A percentile compares a stretch with the other conserved stretches of the same genome.
These are phyloP conservation scores for Claviceps sp. DNA, from an alignment of 2,329 filamentous ascomycete genomes.

Conservation along the genomic window DNA sequence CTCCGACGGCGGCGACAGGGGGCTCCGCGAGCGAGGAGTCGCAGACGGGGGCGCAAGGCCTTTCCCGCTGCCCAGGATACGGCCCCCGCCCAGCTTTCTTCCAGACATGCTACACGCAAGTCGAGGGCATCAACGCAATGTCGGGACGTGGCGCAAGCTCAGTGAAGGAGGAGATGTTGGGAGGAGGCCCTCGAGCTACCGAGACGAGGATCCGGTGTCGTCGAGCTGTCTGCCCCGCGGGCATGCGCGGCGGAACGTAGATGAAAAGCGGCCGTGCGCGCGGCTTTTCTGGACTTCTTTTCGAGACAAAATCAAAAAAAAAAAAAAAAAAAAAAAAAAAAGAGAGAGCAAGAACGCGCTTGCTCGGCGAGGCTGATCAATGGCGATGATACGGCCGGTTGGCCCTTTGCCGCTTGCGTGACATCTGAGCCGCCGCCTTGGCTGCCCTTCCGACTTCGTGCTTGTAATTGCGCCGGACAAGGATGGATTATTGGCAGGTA, in stretches of 20 bases:
- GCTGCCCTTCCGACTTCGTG: neutral
- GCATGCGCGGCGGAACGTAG: conserved; percentile 3
- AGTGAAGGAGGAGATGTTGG: neutral
- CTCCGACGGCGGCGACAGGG: conserved; percentile 40
- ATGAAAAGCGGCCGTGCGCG: neutral
- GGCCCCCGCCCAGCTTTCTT: conserved; percentile 81
- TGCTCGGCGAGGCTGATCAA: neutral
- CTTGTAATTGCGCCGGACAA: neutral
- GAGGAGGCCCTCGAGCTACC: conserved; percentile 4
- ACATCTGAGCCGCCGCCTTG: conserved; percentile 1
- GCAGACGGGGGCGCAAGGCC: conserved; percentile 52
- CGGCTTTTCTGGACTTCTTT: neutral
- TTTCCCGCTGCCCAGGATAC: conserved; percentile 78
- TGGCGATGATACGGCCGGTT: conserved; percentile 2
- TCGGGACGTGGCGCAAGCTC: neutral
- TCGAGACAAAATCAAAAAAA: neutral
- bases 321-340: too few species aligned
- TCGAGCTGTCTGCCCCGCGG: conserved; percentile 12
- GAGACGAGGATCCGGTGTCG: conserved; percentile 19
- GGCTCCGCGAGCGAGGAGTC: conserved; percentile 34
- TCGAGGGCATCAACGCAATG: neutral
- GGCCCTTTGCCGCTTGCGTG: neutral
- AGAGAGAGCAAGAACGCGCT: too few species aligned
- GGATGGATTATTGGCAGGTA: neutral
- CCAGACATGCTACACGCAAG: conserved; percentile 48